A percentile compares a stretch with the other conserved stretches of the same genome.
phyloP scores from a whole-genome alignment of 1,284 basidiomycete species.

The Cystobasidium pallidum region DNA sequence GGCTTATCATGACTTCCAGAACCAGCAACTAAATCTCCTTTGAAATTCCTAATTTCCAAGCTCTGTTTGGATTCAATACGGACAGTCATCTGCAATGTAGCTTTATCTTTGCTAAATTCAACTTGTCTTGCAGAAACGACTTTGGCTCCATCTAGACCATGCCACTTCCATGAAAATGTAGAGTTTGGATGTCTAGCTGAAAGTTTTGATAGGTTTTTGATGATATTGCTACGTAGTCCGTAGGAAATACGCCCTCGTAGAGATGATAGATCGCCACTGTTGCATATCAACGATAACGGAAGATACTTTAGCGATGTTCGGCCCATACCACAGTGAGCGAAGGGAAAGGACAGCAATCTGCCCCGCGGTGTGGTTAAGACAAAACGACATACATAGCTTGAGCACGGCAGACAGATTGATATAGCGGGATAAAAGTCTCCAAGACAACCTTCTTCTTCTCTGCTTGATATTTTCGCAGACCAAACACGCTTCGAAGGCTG shows the following conservation, averaged over 20 bases:
- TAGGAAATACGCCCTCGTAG: conserved; percentile 8
- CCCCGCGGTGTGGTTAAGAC: no score
- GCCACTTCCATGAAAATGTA: conserved; percentile 23
- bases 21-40: not conserved
- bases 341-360: no score
- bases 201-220: conserved; percentile 3
- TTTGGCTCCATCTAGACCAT: conserved; percentile 13
- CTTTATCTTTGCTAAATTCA: conserved; percentile 18
- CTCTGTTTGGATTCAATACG: conserved; percentile 33
- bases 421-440: conserved; percentile 21
- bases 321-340: no score
- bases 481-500: conserved; percentile 22
- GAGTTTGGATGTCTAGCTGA: not conserved
- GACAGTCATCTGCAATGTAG: conserved; percentile 23
- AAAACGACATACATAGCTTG: conserved; percentile 18
- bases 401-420: conserved; percentile 23
- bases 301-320: no score
- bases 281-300: not conserved
- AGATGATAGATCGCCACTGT: conserved; percentile 5
- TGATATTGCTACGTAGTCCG: conserved; percentile 12
- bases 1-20: conserved; percentile 31
- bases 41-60: conserved; percentile 12
- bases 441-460: conserved; percentile 19
- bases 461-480: not conserved
- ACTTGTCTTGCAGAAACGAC: conserved; percentile 31